Base-by-base conservation (phyloP, 257 asterid genomes). In the Ocimum tenuiflorum region DNA sequence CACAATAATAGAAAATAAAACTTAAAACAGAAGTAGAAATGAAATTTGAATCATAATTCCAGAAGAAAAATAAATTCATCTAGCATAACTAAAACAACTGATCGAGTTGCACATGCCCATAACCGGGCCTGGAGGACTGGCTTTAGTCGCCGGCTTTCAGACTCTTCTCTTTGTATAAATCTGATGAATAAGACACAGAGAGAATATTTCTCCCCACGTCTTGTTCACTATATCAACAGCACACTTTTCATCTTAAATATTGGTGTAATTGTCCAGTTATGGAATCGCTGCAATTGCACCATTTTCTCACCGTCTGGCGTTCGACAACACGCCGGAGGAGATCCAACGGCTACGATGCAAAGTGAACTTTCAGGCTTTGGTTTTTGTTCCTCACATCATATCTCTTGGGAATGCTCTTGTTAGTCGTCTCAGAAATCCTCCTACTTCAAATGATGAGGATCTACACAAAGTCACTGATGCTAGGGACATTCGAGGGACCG, bases 241-340 rank as follows among this genome's bases (percentile, higher is more conserved):
- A n/a, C n/a, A n/a, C 13, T 5, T 71, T 69, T 43, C 29, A 42
- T 55, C 35, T 8, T 29, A 18, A 3, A 1, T 53, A 31, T 14
- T 57, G 36, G 17, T 18, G 4, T 73, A 36, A 66, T 64, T 35
- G 47, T 70, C 65, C 84, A 94, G 97, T 75, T 94, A 94, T 22
- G 99, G 96, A 69, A 84, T 94, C 24, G 99, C 96, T 56, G 97
- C 97, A 53, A 86, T 94, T 41, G 82, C 99, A 17, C 99, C 97
- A 59, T 94, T 94, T 78, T 85, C 99, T 79, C 99, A 88, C 70
- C 95, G 99, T 13, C 68, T 94, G 75, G 95, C 94, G 9, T 94
- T 86, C 45, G 95, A 88, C 77, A 86, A 88, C 73, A 88, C 88
- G 96, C 92, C 99, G 2, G 86, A 68, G 79, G 90, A 94, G 63